Base-by-base conservation (phyloP, 2,329 filamentous ascomycete species). In the Xylariales sp. region DNA sequence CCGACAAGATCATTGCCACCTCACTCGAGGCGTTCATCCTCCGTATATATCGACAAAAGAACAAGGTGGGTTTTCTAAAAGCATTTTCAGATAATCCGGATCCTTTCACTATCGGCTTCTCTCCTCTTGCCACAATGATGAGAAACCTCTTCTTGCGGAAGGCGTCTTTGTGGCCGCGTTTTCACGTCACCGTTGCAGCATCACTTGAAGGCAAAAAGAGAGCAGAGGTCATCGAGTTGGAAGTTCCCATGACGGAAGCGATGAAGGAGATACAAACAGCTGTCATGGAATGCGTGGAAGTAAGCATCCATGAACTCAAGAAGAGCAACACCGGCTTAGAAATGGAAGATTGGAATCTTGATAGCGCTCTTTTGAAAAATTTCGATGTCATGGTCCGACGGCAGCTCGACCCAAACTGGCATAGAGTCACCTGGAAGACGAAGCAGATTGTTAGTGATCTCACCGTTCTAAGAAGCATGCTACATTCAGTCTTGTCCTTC, bases 361-460 rank as follows among this genome's bases (percentile, higher is more conserved):
- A 97, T 60, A 96, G 87, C 55, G 91, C 91, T 24, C 66, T 97
- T 43, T 85, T 96, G 48, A 87, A 85, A 55, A 95, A 89, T 53
- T 98, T 98, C 59, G 93, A 97, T 58, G 71, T 86, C 43, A 84
- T 90, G 39, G 81, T 98, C 35, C 78, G 91, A 44, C 78, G 90
- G 41, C 93, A 98, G 60, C 69, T 98, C 14, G 90, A 97, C 55
- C 90, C 91, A 5, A 90, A 97, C 41, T 98, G 93, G 93, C 93
- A 98, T 66, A 81, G 93, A 38, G 87, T 95, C 36, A 96, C 86
- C 59, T 95, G 87, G 74, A 89, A 93, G 62, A 97, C 91, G 3
- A 88, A 85, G 53, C 90, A 96, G 62, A 95, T 98, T 49, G 91
- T 95, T 40, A 85, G 83, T 52, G 93, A 97, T 57, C 62, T 98